Base-by-base conservation (phyloP, 2,329 filamentous ascomycete genomes). In the Sarocladiaceae sp. region DNA sequence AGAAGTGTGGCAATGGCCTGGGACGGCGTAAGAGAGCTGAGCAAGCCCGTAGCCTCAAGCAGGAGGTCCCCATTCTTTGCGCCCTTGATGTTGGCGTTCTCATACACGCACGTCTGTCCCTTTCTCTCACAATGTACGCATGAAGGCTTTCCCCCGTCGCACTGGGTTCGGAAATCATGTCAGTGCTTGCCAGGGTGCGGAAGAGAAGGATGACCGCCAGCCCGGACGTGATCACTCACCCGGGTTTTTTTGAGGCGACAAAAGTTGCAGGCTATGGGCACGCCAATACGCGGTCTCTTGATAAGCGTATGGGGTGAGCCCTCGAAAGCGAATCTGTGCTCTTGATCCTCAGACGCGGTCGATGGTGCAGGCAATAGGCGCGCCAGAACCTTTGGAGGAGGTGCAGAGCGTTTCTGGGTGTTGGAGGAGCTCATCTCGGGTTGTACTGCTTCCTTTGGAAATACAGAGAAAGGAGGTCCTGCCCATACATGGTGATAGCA, bases 201-300 rank as follows among this genome's bases (percentile, higher is more conserved):
- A 9, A 6, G 33, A 18, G 4, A 20, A 35, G 6, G 9, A 20
- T 15, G 15, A 35, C 12, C 33, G 9, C 33, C 33, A n/a, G n/a
- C n/a, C n/a, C n/a, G n/a, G n/a, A n/a, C n/a, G n/a, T n/a, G n/a
- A n/a, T n/a, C n/a, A 40, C 43, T 31, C 26, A 45, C 43, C 18
- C 43, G 33, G 12, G 33, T 45, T 24, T 45, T 45, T 15, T 29
- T 45, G 13, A 26, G 19, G 16, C 43, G 33, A 20, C 43, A 45
- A 12, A 6, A 7, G 19, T 45, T 40, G 24, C 43, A 45, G 6
- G 33, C 43, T 19, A 39, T 26, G 26, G 23, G 24, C 7, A 45
- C 43, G 3, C 43, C 40, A 19, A 43, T 33, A 13, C 40, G 26
- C 12, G 40, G 40, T 4, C 40, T 26, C 29, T 43, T 43, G 7